Conservation (phyloP, 208 protist genomes). For the Giardia muris region DNA sequence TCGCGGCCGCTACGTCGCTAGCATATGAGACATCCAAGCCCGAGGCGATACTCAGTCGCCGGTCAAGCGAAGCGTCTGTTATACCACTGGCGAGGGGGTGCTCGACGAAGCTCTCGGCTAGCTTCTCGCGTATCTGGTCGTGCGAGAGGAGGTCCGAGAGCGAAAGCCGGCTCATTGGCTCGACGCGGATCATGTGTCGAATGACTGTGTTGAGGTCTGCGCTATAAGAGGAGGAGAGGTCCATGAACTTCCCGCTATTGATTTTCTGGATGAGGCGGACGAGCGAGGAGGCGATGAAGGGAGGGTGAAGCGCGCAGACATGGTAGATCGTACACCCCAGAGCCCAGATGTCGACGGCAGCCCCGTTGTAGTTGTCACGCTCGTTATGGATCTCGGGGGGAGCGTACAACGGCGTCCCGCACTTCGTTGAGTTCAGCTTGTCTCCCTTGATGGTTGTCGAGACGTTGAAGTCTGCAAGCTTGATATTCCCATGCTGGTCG, state of each 20-base stretch:
- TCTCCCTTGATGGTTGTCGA: conserved; percentile 32
- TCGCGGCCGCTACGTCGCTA: too few relatives aligned
- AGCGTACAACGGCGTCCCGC: conserved; percentile 51
- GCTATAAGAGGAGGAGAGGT: neutral
- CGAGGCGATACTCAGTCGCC: too few relatives aligned
- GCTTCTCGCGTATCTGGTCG: neutral
- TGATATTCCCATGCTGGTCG: conserved; percentile 31
- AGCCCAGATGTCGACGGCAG: conserved; percentile 49
- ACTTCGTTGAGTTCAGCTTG: conserved; percentile 35
- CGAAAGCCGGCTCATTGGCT: neutral
- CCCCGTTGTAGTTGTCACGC: conserved; percentile 32
- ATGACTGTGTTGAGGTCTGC: neutral
- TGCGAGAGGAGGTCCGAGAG: neutral
- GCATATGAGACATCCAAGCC: too few relatives aligned
- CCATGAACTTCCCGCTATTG: neutral
- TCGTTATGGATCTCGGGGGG: conserved; percentile 43
- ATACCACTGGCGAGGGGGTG: too few relatives aligned
- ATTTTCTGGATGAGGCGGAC: neutral
- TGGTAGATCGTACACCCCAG: conserved; percentile 51
- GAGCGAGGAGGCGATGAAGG: conserved; percentile 38
- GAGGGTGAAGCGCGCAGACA: conserved; percentile 38
- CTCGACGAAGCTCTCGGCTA: too few relatives aligned
- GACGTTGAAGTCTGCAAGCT: conserved; percentile 52
- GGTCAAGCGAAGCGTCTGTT: too few relatives aligned
- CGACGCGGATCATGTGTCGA: neutral